These are phyloP conservation scores for Phytophthora boehmeriae DNA, from an alignment of 352 stramenopile species.

Conservation along the genomic window DNA sequence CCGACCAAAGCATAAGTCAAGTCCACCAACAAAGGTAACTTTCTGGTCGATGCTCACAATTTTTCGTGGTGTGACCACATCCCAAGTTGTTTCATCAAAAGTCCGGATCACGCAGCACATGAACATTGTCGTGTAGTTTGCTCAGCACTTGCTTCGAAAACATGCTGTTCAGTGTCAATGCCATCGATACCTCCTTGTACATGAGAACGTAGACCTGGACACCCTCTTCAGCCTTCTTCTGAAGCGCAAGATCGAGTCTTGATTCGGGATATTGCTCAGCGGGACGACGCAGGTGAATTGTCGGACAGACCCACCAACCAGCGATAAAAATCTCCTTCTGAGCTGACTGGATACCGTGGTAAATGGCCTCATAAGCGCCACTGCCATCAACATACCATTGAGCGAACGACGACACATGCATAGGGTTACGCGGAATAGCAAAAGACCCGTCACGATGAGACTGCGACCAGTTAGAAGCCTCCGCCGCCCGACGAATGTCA, in stretches of 20 bases:
- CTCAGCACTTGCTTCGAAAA: slow-evolving; percentile 78
- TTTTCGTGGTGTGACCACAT: slow-evolving; percentile 93
- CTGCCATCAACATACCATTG: slow-evolving; percentile 88
- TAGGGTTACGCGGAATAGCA: slow-evolving; percentile 69
- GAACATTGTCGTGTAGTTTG: slow-evolving; percentile 78
- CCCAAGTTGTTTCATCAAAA: slow-evolving; percentile 89
- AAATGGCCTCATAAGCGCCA: slow-evolving; percentile 78
- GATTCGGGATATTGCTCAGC: slow-evolving; percentile 62
- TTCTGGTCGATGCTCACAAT: slow-evolving; percentile 91
- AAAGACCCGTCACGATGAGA: slow-evolving; percentile 83
- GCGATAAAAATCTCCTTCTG: slow-evolving; percentile 91
- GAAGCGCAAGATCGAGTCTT: slow-evolving; percentile 64
- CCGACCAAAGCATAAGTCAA: slow-evolving; percentile 91
- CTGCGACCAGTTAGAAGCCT: slow-evolving; percentile 80
- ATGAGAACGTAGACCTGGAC: slow-evolving; percentile 92
- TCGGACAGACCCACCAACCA: slow-evolving; percentile 90
- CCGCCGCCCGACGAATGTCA: slow-evolving; percentile 72
- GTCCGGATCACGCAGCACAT: slow-evolving; percentile 89
- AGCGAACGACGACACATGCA: slow-evolving; percentile 65
- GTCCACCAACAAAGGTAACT: slow-evolving; percentile 88
- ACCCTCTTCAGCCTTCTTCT: slow-evolving; percentile 80
- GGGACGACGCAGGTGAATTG: slow-evolving; percentile 80
- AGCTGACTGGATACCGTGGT: slow-evolving; percentile 60
- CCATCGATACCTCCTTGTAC: slow-evolving; percentile 90
- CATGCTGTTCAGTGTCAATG: slow-evolving; percentile 85